Conservation (phyloP, 768 basidiomycete species). For the Phanerochaete sordida region DNA sequence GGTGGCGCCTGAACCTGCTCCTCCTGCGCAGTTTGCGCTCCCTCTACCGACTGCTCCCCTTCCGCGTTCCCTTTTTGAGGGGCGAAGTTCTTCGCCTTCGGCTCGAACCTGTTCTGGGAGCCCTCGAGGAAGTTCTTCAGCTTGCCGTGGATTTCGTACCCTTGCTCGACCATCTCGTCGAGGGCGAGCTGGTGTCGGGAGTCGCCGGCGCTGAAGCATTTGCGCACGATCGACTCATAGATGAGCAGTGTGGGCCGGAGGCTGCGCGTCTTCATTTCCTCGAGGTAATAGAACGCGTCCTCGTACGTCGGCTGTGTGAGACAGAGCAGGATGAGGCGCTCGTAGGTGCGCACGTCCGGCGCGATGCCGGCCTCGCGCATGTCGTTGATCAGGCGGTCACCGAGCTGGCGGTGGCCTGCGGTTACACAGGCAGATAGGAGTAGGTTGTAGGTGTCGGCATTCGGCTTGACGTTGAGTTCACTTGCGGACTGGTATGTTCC, state of each 20-base stretch:
- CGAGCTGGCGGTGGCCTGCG: slow-evolving; percentile 60
- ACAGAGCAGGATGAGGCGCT: slow-evolving; percentile 64
- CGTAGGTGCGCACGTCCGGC: slow-evolving; percentile 61
- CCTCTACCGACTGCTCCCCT: not conserved
- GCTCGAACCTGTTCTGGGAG: not conserved
- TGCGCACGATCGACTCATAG: slow-evolving; percentile 59
- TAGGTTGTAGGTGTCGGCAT: slow-evolving; percentile 63
- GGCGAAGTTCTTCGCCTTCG: not conserved
- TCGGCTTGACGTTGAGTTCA: slow-evolving; percentile 53
- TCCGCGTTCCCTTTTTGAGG: not conserved
- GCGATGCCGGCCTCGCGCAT: slow-evolving; percentile 55
- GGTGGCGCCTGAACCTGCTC: not conserved
- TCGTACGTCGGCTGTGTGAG: slow-evolving; percentile 73
- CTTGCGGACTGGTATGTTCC: slow-evolving; percentile 66
- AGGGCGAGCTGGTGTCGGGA: slow-evolving; percentile 59
- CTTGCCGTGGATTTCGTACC: slow-evolving; percentile 37
- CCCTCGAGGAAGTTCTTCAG: slow-evolving; percentile 33
- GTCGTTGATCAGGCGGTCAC: slow-evolving; percentile 62
- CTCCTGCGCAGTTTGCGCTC: not conserved
- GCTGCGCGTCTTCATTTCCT: slow-evolving; percentile 74
- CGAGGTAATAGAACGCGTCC: slow-evolving; percentile 85
- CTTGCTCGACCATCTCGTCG: slow-evolving; percentile 67
- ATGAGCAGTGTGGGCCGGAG: slow-evolving; percentile 49
- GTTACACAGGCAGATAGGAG: slow-evolving; percentile 64
- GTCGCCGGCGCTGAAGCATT: slow-evolving; percentile 56